phyloP scores from a whole-genome alignment of 2,329 filamentous ascomycete species.

The Verticillium albo-atrum region DNA sequence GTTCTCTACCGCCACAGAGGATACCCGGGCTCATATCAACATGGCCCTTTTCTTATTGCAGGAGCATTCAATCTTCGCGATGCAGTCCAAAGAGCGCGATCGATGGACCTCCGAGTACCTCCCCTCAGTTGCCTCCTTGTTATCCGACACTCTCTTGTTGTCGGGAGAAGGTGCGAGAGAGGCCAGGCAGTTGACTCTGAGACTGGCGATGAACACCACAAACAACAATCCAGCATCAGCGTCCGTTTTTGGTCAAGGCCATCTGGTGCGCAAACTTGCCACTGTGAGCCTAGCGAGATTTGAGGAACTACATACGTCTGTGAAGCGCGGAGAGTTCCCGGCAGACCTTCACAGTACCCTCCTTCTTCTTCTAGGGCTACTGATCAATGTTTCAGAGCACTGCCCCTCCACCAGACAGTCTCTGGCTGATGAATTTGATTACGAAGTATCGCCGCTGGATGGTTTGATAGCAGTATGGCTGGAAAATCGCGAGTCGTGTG shows the following conservation, averaged over 20 bases:
- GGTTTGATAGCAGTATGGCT: constrained; percentile 61
- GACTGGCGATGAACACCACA: constrained; percentile 78
- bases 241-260: constrained; percentile 60
- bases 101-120: constrained; percentile 46
- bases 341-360: constrained; percentile 61
- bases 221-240: constrained; percentile 73
- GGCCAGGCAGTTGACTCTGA: constrained; percentile 48
- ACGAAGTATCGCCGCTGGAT: constrained; percentile 44
- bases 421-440: constrained; percentile 24
- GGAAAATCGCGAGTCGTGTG: constrained; percentile 59
- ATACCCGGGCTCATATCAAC: background rate
- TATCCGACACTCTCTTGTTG: constrained; percentile 33
- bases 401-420: constrained; percentile 55
- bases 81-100: constrained; percentile 30
- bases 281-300: constrained; percentile 49
- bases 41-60: constrained; percentile 46
- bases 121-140: constrained; percentile 43
- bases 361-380: constrained; percentile 71
- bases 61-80: constrained; percentile 43
- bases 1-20: background rate
- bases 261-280: constrained; percentile 45
- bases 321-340: constrained; percentile 44
- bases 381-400: constrained; percentile 86
- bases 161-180: constrained; percentile 30
- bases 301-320: constrained; percentile 38